phyloP scores from a whole-genome alignment of 2,329 filamentous ascomycete species.

The Colletotrichum sp. region DNA sequence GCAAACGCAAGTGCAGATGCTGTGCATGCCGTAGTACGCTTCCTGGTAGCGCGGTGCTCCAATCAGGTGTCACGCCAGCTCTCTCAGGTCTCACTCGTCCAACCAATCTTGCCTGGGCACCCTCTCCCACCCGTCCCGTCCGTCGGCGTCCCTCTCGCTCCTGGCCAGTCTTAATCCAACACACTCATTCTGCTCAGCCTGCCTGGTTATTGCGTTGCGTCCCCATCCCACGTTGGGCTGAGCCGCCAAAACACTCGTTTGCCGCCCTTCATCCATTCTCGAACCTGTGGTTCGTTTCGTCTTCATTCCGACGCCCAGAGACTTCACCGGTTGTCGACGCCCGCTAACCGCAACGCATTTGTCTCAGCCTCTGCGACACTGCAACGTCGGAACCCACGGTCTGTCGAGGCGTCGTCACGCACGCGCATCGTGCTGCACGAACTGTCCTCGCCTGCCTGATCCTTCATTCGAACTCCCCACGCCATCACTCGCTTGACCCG shows the following conservation, averaged over 20 bases:
- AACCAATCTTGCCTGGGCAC: not conserved
- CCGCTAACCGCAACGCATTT: not conserved
- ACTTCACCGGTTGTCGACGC: not conserved
- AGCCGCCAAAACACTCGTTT: not conserved
- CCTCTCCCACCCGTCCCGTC: not conserved
- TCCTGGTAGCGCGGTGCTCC: not conserved
- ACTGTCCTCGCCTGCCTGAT: not conserved
- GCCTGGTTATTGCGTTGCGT: not conserved
- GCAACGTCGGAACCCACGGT: not conserved
- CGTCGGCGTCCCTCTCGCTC: not conserved
- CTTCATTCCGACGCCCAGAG: not conserved
- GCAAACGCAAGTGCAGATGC: not conserved
- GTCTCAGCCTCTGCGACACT: slow-evolving; percentile 7
- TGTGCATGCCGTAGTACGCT: not conserved
- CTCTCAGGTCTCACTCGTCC: slow-evolving; percentile 2
- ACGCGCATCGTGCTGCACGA: not conserved
- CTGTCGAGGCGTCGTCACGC: not conserved
- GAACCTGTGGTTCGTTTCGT: not conserved
- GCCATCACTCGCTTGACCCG: not conserved
- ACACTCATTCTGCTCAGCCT: not conserved
- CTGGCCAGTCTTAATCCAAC: not conserved
- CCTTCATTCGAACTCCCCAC: not conserved
- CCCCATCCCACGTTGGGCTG: not conserved
- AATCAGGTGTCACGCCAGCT: not conserved
- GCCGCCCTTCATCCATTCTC: not conserved